A percentile compares a stretch with the other conserved stretches of the same genome.
phyloP scores from a whole-genome alignment of 2,329 filamentous ascomycete species.

The Lizonia empirigonia region DNA sequence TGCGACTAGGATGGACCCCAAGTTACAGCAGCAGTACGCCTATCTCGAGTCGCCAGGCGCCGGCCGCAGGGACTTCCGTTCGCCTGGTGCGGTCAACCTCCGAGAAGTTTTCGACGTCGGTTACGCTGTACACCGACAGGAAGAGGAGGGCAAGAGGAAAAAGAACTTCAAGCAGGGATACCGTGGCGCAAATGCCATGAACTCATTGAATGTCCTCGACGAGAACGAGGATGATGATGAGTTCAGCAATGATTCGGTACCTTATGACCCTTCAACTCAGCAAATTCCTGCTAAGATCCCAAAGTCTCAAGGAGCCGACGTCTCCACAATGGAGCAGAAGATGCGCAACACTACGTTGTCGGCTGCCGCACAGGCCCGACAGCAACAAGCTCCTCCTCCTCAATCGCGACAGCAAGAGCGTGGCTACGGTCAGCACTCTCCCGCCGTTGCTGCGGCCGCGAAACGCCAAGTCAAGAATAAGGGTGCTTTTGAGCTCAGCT shows the following conservation, averaged over 20 bases:
- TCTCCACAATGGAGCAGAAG: slow-evolving; percentile 81
- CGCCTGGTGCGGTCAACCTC: slow-evolving; percentile 90
- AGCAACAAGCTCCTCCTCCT: slow-evolving; percentile 53
- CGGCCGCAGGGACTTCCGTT: slow-evolving; percentile 87
- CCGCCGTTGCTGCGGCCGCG: slow-evolving; percentile 81
- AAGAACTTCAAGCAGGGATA: slow-evolving; percentile 80
- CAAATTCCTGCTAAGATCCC: slow-evolving; percentile 68
- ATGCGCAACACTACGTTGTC: slow-evolving; percentile 82
- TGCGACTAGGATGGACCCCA: slow-evolving; percentile 63
- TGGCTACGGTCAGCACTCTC: slow-evolving; percentile 89
- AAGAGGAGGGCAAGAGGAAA: slow-evolving; percentile 90
- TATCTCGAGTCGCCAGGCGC: slow-evolving; percentile 67
- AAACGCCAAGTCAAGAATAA: slow-evolving; percentile 79
- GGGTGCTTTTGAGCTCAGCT: slow-evolving; percentile 87
- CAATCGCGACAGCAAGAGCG: slow-evolving; percentile 54
- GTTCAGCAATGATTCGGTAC: slow-evolving; percentile 65
- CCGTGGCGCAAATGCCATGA: slow-evolving; percentile 68
- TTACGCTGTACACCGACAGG: slow-evolving; percentile 96
- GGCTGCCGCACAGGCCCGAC: slow-evolving; percentile 66
- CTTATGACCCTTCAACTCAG: slow-evolving; percentile 55
- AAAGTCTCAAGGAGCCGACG: slow-evolving; percentile 65
- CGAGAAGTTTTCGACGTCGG: slow-evolving; percentile 97
- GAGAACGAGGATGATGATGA: slow-evolving; percentile 71
- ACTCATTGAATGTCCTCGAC: slow-evolving; percentile 67
- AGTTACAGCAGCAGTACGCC: slow-evolving; percentile 57